Conservation (phyloP, 805 yeast genomes). For the Candida schatavii region DNA sequence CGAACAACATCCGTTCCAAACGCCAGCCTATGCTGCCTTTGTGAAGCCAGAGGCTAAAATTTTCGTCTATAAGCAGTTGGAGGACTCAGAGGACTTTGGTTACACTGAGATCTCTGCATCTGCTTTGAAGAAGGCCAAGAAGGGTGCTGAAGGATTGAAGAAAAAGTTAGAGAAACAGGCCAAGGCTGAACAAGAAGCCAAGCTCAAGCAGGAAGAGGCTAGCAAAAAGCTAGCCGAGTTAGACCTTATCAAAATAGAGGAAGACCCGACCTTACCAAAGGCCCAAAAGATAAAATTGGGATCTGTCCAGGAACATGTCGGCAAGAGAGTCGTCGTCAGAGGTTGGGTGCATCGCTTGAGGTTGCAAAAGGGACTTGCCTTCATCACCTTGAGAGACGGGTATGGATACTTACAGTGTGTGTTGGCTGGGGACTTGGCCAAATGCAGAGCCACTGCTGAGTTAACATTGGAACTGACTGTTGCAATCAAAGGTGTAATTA, state of each 20-base stretch:
- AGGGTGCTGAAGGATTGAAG: slow-evolving; percentile 88
- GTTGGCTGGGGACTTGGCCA: slow-evolving; percentile 85
- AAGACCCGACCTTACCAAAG: slow-evolving; percentile 69
- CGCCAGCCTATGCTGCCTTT: slow-evolving; percentile 79
- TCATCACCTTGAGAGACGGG: slow-evolving; percentile 93
- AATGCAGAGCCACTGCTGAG: slow-evolving; percentile 78
- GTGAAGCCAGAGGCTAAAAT: slow-evolving; percentile 52
- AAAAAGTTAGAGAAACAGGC: slow-evolving; percentile 73
- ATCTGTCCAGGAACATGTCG: slow-evolving; percentile 52
- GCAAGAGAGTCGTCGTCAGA: slow-evolving; percentile 68
- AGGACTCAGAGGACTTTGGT: slow-evolving; percentile 48
- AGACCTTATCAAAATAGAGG: slow-evolving; percentile 64
- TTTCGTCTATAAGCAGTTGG: slow-evolving; percentile 58
- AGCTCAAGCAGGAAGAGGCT: slow-evolving; percentile 54
- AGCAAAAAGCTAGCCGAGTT: slow-evolving; percentile 75
- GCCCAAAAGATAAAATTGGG: slow-evolving; percentile 69
- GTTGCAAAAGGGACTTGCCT: slow-evolving; percentile 86
- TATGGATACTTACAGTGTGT: slow-evolving; percentile 87
- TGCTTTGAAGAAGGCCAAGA: slow-evolving; percentile 93
- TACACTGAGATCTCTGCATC: slow-evolving; percentile 82
- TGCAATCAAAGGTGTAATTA: slow-evolving; percentile 73
- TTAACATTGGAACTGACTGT: slow-evolving; percentile 89
- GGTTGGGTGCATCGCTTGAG: slow-evolving; percentile 98
- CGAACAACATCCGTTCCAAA: slow-evolving; percentile 67
- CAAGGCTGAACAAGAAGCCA: slow-evolving; percentile 58